Base-by-base conservation (phyloP, 495 filamentous ascomycete genomes). In the Entonaema liquescens region DNA sequence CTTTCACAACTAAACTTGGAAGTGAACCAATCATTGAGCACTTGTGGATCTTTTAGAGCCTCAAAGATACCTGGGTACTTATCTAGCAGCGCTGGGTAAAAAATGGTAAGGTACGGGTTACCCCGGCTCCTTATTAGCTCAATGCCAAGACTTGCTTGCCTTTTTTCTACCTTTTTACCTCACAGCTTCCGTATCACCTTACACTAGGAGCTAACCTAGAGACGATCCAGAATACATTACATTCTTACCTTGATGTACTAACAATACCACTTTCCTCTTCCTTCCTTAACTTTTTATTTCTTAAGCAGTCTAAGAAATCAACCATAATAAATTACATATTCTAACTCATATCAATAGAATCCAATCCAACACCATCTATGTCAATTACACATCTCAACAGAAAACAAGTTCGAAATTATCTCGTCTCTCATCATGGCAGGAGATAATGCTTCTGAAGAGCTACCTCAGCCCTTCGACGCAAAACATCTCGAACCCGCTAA, bases 391-490 rank as follows among this genome's bases (percentile, higher is more conserved):
- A 25, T 19, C 23, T 7, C 12, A 55, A 47, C 17, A 1, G 2
- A 40, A 8, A 42, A 28, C 17, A 42, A 63, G n/a, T 15, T 23
- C 12, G 15, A 42, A 40, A 59, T 56, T 60, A 13, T 21, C 15
- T 61, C 62, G 9, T 56, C 36, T 29, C 33, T 8, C 50, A 67
- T 15, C 61, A 79, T 79, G 78, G 44, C 70, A 47, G 67, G 67
- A 62, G 72, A 77, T 62, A 62, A 74, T 29, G 47, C 33, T n/a
- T 17, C 64, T 36, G 75, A 78, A 40, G 68, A 74, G 25, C 58
- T 76, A 19, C 78, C 81, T 61, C 77, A 79, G 66, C 74, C 79
- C 50, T 81, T 79, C 67, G 76, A 81, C 69, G 81, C 81, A 25
- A 81, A 77, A 19, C 77, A 74, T 59, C 80, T 80, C 57, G 80